Conservation (phyloP, 1,284 basidiomycete genomes). For the Blastosporella zonata region DNA sequence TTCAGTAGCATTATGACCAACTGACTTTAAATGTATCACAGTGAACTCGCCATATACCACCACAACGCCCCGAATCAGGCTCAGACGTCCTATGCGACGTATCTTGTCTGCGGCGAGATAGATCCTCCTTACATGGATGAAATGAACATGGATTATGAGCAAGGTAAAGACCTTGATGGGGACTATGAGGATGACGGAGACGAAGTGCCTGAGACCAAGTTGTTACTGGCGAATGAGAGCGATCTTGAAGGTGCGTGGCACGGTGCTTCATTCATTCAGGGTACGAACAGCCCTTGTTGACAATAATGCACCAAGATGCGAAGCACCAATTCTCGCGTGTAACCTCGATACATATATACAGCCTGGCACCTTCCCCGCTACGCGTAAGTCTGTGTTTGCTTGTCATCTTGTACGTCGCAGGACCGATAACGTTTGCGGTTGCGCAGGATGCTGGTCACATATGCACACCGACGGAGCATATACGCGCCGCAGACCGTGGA, state of each 20-base stretch:
- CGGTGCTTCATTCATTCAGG: too few species aligned
- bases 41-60: conserved; percentile 61
- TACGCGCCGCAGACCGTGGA: conserved; percentile 47
- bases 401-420: too few species aligned
- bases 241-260: conserved; percentile 54
- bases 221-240: conserved; percentile 54
- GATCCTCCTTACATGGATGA: conserved; percentile 19
- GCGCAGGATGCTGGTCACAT: conserved; percentile 59
- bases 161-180: conserved; percentile 33
- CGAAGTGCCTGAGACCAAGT: conserved; percentile 41
- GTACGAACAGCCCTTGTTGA: conserved; percentile 1
- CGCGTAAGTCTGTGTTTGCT: conserved; percentile 38
- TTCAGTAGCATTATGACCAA: neutral
- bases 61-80: conserved; percentile 37
- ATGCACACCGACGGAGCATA: conserved; percentile 44
- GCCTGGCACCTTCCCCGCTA: conserved; percentile 58
- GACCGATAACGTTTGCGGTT: too few species aligned
- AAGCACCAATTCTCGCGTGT: conserved; percentile 48
- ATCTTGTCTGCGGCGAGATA: conserved; percentile 57
- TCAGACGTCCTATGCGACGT: conserved; percentile 57
- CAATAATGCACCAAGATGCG: conserved; percentile 34
- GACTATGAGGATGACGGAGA: conserved; percentile 35
- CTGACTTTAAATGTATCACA: conserved; percentile 24
- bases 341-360: conserved; percentile 59
- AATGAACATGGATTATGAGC: conserved; percentile 20